phyloP scores from a whole-genome alignment of 371 early-diverging fungal species.

The Actinomortierella wolfii region DNA sequence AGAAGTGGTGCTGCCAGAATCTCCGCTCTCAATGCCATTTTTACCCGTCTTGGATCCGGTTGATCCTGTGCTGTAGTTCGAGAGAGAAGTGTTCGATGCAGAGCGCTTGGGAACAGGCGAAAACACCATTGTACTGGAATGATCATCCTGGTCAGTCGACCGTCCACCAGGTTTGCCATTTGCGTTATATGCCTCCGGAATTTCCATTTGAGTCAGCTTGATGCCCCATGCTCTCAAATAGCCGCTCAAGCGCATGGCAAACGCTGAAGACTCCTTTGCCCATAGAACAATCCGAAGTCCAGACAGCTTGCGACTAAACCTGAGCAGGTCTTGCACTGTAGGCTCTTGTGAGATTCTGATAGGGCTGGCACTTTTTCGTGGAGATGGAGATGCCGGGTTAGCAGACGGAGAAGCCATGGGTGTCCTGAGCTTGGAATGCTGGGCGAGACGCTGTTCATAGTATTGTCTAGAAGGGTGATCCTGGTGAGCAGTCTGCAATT shows the following conservation, averaged over 20 bases:
- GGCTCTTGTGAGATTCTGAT: conserved; percentile 54
- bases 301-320: conserved; percentile 54
- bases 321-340: conserved; percentile 52
- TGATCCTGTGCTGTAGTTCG: too few relatives aligned
- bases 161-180: too few relatives aligned
- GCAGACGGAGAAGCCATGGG: conserved; percentile 27
- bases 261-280: conserved; percentile 59
- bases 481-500: conserved; percentile 24
- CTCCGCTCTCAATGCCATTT: background rate
- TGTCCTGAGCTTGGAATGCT: conserved; percentile 10
- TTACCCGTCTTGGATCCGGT: conserved; percentile 17
- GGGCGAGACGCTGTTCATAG: background rate
- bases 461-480: conserved; percentile 25
- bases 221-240: conserved; percentile 64
- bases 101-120: conserved; percentile 16
- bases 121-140: background rate
- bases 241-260: conserved; percentile 62
- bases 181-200: conserved; percentile 11
- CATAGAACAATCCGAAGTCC: conserved; percentile 58
- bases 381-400: conserved; percentile 26
- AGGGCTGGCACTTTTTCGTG: conserved; percentile 11
- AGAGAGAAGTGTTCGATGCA: conserved; percentile 24
- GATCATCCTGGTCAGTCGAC: background rate
- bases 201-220: conserved; percentile 58
- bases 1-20: background rate